These are phyloP conservation scores for Claviceps monticola DNA, from an alignment of 2,329 filamentous ascomycete genomes.

Conservation along the genomic window DNA sequence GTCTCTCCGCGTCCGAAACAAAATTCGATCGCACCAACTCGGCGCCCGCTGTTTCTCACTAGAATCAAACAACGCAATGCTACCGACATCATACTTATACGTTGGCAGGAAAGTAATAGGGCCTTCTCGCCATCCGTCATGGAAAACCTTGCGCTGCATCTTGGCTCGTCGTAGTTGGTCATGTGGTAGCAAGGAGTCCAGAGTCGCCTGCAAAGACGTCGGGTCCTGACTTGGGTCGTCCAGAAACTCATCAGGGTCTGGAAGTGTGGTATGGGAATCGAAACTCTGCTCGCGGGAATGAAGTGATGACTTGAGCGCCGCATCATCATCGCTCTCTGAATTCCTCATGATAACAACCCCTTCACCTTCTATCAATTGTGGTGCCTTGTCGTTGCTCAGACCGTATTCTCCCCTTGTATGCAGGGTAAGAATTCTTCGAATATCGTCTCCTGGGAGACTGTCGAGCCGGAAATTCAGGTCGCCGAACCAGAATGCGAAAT, in stretches of 20 bases:
- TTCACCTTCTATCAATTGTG: constrained; percentile 29
- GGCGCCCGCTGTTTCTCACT: constrained; percentile 88
- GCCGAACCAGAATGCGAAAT: constrained; percentile 92
- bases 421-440: constrained; percentile 67
- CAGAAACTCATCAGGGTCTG: constrained; percentile 51
- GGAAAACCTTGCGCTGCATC: constrained; percentile 61
- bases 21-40: constrained; percentile 92
- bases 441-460: constrained; percentile 78
- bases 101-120: constrained; percentile 80
- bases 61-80: constrained; percentile 79
- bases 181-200: constrained; percentile 75
- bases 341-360: constrained; percentile 33
- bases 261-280: constrained; percentile 30
- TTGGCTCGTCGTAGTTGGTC: constrained; percentile 74
- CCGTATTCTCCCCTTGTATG: constrained; percentile 72
- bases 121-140: constrained; percentile 87
- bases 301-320: constrained; percentile 21
- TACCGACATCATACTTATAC: constrained; percentile 97
- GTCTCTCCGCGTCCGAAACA: constrained; percentile 67
- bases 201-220: constrained; percentile 72
- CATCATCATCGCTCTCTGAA: constrained; percentile 34
- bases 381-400: constrained; percentile 26
- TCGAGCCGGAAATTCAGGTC: constrained; percentile 92
- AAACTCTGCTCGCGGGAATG: constrained; percentile 22
- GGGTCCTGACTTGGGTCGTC: constrained; percentile 64